Percentiles rank a stretch among this genome's conserved stretches.
Conservation (phyloP, 352 stramenopile genomes). For the Pythium aquatile region DNA sequence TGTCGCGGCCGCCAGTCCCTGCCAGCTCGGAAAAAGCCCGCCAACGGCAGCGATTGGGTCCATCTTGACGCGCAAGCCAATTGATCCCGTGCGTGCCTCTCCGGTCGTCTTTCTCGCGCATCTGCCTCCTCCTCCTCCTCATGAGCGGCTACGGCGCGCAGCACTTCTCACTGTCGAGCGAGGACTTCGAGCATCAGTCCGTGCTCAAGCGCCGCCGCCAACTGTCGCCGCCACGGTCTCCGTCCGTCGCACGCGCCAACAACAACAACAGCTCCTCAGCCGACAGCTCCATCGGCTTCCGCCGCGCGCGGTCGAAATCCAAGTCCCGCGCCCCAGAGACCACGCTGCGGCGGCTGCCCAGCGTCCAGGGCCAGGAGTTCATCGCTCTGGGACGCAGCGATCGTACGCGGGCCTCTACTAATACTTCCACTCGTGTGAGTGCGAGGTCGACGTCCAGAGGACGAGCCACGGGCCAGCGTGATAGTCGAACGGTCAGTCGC, state of each 20-base stretch:
- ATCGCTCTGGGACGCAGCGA: conserved; percentile 42
- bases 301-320: conserved; percentile 54
- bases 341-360: conserved; percentile 26
- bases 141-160: conserved; percentile 20
- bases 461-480: not conserved
- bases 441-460: conserved; percentile 6
- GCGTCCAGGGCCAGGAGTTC: conserved; percentile 39
- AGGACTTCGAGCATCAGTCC: conserved; percentile 53
- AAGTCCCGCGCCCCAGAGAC: conserved; percentile 42
- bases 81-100: not conserved
- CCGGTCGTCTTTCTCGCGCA: not conserved
- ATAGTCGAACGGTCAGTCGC: not conserved
- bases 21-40: conserved; percentile 1
- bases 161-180: conserved; percentile 56
- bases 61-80: not conserved
- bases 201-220: conserved; percentile 57
- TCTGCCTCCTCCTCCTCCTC: not conserved
- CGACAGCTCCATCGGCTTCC: conserved; percentile 31
- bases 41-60: conserved; percentile 10
- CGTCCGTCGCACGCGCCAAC: not conserved
- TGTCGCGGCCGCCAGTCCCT: not conserved
- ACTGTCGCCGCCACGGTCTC: conserved; percentile 30
- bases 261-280: not conserved
- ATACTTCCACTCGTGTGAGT: not conserved
- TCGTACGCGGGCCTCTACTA: not conserved